Evolutionary conservation across 148 eudicot species (phyloP).

Genomic region (Rhododendron williamsianum): DNA sequence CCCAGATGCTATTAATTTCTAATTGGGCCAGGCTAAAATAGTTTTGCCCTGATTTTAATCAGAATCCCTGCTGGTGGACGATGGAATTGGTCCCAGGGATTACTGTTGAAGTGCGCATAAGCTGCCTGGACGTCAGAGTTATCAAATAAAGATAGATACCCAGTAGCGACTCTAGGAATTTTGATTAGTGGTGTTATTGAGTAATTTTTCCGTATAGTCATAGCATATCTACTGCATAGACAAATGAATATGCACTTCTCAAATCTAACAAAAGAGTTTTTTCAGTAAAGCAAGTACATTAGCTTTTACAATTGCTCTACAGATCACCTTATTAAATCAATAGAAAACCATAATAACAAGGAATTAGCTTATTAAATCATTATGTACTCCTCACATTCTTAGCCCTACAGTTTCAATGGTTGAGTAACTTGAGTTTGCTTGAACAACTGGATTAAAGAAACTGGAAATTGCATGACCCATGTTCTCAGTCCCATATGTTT

Average conservation of each 20-base stretch:
- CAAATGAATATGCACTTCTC: background rate
- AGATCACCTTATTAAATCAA: too few species aligned
- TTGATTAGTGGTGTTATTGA: background rate
- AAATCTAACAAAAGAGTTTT: background rate
- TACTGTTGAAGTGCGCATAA: background rate
- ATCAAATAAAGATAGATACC: background rate
- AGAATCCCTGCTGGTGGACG: background rate
- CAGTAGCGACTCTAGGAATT: background rate
- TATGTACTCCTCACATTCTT: too few species aligned
- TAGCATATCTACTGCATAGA: background rate
- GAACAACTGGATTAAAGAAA: background rate
- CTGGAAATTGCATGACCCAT: background rate
- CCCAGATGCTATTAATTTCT: background rate
- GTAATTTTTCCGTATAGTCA: background rate
- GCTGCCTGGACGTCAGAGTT: background rate
- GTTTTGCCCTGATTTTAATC: background rate
- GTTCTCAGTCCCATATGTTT: background rate
- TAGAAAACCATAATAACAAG: too few species aligned
- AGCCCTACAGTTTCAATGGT: too few species aligned
- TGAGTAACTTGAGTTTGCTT: background rate
- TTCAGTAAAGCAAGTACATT: background rate
- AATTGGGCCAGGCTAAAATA: background rate
- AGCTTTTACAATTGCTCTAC: background rate
- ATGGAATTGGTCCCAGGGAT: background rate
- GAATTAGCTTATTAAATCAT: too few species aligned